Evolutionary conservation across 129 eudicot genomes (phyloP), one percentile per base, ranked within the genome.

Genomic region (Lactuca sativa): DNA sequence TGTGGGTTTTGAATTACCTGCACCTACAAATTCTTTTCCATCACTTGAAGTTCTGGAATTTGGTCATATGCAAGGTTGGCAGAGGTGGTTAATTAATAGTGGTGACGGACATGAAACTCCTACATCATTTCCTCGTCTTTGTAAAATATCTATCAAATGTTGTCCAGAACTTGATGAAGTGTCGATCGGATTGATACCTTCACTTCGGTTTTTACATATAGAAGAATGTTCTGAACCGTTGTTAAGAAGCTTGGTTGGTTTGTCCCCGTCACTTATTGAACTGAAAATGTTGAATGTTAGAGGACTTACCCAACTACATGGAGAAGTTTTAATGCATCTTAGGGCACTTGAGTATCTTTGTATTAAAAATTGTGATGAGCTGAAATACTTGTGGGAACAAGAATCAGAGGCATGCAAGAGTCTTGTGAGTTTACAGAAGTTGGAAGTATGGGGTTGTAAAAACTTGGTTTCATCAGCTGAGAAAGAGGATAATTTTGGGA

Each of bases 381-480:
- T 65, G 10, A 47, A 13, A 13, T 65, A 65, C 54, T 44, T 65
- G 56, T 65, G 70, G 70, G 70, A 65, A 44, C 49, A 13, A 25
- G 38, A 65, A 18, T 43, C 57, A 1, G 70, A 44, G 13, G 64
- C 64, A 32, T 59, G 41, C 17, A 32, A 59, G 56, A 17, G 12
- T 30, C 70, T 21, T 65, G 56, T 47, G 40, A 65, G 56, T 47
- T 21, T 65, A 44, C 33, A 11, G 41, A 25, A 44, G 15, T 25
- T 65, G 56, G 34, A 44, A 47, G 56, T 44, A 43, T 0, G 9
- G 7, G 4, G 5, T 21, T 64, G 70, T 49, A 47, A 47, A 3
- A 64, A 44, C 4, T 10, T 63, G 36, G 68, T 63, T 16, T 63
- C 53, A 10, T 16, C 21, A 31, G 68, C 53, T 9, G 53, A 63